phyloP scores from a whole-genome alignment of 2,329 filamentous ascomycete species.

The Botrytis squamosa region DNA sequence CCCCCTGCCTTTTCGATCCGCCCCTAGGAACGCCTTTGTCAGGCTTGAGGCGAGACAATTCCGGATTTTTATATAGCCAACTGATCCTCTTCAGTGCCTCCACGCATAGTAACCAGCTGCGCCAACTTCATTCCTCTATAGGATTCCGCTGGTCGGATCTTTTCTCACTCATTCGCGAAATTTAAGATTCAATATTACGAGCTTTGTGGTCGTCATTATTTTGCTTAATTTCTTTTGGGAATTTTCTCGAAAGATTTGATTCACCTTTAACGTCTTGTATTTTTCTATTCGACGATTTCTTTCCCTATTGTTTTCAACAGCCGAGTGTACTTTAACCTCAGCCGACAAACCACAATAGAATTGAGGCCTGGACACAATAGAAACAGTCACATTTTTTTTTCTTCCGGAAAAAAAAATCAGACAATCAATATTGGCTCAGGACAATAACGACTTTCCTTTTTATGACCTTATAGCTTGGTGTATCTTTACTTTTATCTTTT shows the following conservation, averaged over 20 bases:
- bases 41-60: constrained; percentile 21
- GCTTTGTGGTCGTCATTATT: constrained; percentile 10
- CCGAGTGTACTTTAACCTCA: constrained; percentile 15
- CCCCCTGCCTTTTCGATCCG: constrained; percentile 13
- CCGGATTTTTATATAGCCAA: constrained; percentile 20
- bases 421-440: neutral
- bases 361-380: constrained; percentile 18
- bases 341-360: constrained; percentile 17
- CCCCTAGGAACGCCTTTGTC: constrained; percentile 17
- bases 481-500: constrained; percentile 20
- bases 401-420: neutral
- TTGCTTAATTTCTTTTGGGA: constrained; percentile 4
- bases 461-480: constrained; percentile 17
- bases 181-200: constrained; percentile 21
- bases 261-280: constrained; percentile 15
- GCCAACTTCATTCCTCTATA: constrained; percentile 19
- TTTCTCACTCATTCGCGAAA: constrained; percentile 22
- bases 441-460: constrained; percentile 21
- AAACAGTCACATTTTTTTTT: constrained; percentile 2
- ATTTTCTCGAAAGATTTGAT: constrained; percentile 18
- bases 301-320: constrained; percentile 11
- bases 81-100: constrained; percentile 21
- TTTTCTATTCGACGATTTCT: constrained; percentile 6
- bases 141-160: constrained; percentile 23
- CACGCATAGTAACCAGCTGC: constrained; percentile 20